A percentile compares a stretch with the other conserved stretches of the same genome.
Evolutionary conservation across 2,329 filamentous ascomycete species (phyloP).

Genomic region (Thermothelomyces thermophilus): DNA sequence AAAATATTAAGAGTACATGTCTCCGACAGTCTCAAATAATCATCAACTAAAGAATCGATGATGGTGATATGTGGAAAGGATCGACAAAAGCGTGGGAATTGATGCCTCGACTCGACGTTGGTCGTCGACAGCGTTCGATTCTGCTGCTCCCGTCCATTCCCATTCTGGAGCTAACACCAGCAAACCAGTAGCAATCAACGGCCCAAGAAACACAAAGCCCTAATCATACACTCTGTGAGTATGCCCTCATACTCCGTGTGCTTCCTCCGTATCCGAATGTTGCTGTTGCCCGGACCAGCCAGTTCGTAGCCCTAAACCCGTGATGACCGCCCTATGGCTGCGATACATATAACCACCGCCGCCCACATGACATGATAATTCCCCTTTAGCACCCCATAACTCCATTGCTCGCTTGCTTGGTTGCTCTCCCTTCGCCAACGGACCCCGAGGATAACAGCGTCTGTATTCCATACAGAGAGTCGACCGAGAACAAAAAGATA

Average conservation of each 20-base stretch:
- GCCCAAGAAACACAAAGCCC: slow-evolving; percentile 3
- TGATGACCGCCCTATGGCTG: background rate
- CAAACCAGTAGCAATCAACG: slow-evolving; percentile 3
- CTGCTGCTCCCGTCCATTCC: background rate
- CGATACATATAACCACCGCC: background rate
- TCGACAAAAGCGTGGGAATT: too few relatives aligned
- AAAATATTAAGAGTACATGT: background rate
- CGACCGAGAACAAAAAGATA: slow-evolving; percentile 8
- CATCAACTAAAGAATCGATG: background rate
- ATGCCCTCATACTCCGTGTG: background rate
- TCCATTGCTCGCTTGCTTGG: slow-evolving; percentile 16
- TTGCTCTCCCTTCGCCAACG: slow-evolving; percentile 6
- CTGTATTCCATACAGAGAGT: slow-evolving; percentile 4
- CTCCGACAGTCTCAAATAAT: too few relatives aligned
- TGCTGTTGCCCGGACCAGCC: background rate
- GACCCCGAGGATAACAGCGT: slow-evolving; percentile 1
- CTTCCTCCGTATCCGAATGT: background rate
- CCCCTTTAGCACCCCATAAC: slow-evolving; percentile 1
- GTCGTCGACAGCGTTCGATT: background rate
- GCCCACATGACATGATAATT: background rate
- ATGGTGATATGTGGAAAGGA: background rate
- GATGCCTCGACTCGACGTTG: background rate
- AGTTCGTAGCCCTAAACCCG: background rate
- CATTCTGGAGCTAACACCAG: background rate
- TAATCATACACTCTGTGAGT: slow-evolving; percentile 9